Evolutionary conservation across 2,329 filamentous ascomycete genomes (phyloP).

Genomic region (Dothideomycetes sp.): DNA sequence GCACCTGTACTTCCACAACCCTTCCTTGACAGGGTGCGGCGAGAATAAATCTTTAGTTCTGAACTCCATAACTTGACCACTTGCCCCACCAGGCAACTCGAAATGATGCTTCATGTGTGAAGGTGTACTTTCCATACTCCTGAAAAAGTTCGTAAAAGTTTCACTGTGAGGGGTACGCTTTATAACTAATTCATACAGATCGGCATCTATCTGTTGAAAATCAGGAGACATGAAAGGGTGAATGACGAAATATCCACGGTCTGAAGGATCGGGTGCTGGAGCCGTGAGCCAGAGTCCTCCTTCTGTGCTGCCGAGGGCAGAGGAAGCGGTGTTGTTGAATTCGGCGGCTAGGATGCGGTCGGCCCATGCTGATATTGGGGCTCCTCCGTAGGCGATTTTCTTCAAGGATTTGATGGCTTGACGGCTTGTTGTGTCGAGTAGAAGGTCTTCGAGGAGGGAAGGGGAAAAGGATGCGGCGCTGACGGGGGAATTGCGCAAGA

Average conservation of each 20-base stretch:
- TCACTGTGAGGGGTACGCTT: conserved; percentile 1
- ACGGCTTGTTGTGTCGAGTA: neutral
- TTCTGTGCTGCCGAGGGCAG: conserved; percentile 11
- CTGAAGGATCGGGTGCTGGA: neutral
- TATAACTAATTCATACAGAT: conserved; percentile 11
- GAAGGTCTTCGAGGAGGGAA: conserved; percentile 3
- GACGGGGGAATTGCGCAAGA: neutral
- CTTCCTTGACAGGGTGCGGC: conserved; percentile 5
- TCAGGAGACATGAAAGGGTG: conserved; percentile 8
- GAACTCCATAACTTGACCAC: neutral
- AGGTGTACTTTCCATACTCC: conserved; percentile 4
- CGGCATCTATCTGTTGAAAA: conserved; percentile 7
- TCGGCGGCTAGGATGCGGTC: neutral
- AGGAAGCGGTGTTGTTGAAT: neutral
- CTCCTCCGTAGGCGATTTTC: conserved; percentile 6
- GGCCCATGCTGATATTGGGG: conserved; percentile 2
- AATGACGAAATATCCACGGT: conserved; percentile 5
- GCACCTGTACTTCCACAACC: conserved; percentile 9
- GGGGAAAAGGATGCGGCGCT: conserved; percentile 9
- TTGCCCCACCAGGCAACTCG: neutral
- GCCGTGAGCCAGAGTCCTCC: conserved; percentile 9
- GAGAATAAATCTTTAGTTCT: conserved; percentile 11
- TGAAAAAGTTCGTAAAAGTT: conserved; percentile 7
- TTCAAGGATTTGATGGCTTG: neutral
- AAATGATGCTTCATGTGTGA: neutral